Evolutionary conservation across 768 basidiomycete species (phyloP).

Genomic region (Russula earlei): DNA sequence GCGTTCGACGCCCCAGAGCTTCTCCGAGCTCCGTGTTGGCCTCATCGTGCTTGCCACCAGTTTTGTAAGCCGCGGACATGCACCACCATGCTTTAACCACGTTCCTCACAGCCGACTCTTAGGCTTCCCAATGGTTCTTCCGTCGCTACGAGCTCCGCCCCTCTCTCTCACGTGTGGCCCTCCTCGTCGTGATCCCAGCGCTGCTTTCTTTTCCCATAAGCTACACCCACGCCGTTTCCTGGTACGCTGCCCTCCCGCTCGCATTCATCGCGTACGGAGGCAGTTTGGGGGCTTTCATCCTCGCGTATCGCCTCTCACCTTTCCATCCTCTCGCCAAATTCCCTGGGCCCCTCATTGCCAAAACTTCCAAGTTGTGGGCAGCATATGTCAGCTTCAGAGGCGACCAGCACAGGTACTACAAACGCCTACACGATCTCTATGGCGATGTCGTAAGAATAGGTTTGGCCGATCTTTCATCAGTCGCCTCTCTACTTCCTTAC

Average conservation of each 20-base stretch:
- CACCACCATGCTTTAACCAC: too few species aligned
- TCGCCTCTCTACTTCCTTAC: too few species aligned
- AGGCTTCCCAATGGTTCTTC: not conserved
- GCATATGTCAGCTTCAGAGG: conserved; percentile 31
- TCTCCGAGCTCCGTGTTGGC: too few species aligned
- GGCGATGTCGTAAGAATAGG: too few species aligned
- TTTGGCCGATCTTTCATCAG: too few species aligned
- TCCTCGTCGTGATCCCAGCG: not conserved
- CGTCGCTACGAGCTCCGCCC: not conserved
- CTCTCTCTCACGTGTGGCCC: not conserved
- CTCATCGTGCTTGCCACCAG: too few species aligned
- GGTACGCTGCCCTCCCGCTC: not conserved
- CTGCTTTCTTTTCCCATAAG: not conserved
- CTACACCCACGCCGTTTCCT: not conserved
- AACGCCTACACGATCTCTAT: too few species aligned
- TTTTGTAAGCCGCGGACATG: too few species aligned
- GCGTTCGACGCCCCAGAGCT: too few species aligned
- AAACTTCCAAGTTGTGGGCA: conserved; percentile 33
- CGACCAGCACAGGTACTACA: conserved; percentile 26
- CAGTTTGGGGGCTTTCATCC: conserved; percentile 8
- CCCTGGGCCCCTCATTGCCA: conserved; percentile 39
- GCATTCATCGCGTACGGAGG: not conserved
- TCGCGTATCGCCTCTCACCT: conserved; percentile 40
- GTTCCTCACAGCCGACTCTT: too few species aligned
- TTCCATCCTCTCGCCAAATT: conserved; percentile 43